These are phyloP conservation scores for Nicotiana undulata DNA, from an alignment of 257 asterid species.

Conservation along the genomic window DNA sequence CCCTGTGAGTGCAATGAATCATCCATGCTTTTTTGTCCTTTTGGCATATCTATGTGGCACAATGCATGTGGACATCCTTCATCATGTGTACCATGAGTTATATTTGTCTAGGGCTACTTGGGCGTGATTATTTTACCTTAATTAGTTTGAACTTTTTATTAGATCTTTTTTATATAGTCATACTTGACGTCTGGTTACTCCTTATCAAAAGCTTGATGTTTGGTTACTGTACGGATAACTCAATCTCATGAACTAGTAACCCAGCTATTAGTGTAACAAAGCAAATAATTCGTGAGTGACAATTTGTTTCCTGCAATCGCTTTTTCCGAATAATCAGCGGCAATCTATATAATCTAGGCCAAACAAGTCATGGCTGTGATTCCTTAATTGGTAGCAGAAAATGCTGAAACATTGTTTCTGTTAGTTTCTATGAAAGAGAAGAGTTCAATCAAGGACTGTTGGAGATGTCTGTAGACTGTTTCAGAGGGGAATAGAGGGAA, in stretches of 20 bases:
- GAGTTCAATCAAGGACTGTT: not conserved
- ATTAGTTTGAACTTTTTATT: not conserved
- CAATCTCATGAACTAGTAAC: not conserved
- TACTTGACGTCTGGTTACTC: not conserved
- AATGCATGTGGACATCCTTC: not conserved
- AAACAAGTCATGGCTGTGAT: not conserved
- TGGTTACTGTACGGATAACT: not conserved
- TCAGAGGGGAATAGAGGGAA: not conserved
- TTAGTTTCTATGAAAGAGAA: not conserved
- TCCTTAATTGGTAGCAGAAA: not conserved
- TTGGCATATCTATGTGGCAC: not conserved
- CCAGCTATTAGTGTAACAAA: not conserved
- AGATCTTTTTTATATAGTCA: not conserved
- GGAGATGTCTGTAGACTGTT: not conserved
- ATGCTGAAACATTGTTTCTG: not conserved
- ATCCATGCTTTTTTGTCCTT: not conserved
- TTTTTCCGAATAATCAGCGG: not conserved
- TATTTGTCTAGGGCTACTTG: not conserved
- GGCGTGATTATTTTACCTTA: not conserved
- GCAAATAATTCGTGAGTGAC: not conserved
- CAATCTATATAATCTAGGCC: not conserved
- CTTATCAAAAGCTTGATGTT: not conserved
- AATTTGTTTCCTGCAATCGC: not conserved
- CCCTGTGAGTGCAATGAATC: conserved; percentile 51
- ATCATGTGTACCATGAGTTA: not conserved